phyloP scores from a whole-genome alignment of 208 protist genomes.

The Lotmaria passim region DNA sequence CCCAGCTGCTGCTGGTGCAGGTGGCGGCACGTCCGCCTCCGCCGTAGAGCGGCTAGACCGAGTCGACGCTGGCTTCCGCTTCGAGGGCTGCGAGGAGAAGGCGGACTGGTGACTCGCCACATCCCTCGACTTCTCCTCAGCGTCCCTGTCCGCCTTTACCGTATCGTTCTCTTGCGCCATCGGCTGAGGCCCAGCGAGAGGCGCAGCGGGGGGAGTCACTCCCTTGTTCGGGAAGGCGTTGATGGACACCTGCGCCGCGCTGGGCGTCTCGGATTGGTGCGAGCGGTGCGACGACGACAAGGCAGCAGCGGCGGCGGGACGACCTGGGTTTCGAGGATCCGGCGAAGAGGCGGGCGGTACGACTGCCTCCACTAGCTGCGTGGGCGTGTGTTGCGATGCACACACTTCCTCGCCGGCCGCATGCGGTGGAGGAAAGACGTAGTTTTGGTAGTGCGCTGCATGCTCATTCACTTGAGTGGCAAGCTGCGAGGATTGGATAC shows the following conservation, averaged over 20 bases:
- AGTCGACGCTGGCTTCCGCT: neutral
- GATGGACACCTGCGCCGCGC: neutral
- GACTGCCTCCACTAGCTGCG: neutral
- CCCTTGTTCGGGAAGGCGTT: neutral
- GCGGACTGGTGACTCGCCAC: no score
- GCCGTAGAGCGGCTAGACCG: neutral
- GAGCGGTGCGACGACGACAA: conserved; percentile 9
- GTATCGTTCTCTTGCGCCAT: neutral
- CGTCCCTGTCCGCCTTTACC: no score
- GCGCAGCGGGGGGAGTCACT: neutral
- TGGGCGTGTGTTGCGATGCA: neutral
- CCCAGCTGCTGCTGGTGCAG: neutral
- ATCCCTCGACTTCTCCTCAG: no score
- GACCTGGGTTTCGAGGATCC: conserved; percentile 1
- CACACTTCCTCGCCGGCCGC: neutral
- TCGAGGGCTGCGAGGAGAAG: neutral
- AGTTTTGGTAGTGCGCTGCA: neutral
- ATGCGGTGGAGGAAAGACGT: neutral
- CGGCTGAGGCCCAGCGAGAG: neutral
- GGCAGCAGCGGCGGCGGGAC: neutral
- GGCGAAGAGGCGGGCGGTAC: neutral
- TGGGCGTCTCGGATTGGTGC: neutral
- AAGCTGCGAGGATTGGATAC: conserved; percentile 4
- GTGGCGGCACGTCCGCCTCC: neutral
- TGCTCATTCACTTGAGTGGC: neutral